Evolutionary conservation across 2,329 filamentous ascomycete genomes (phyloP).

Genomic region (Penicillium sp.): DNA sequence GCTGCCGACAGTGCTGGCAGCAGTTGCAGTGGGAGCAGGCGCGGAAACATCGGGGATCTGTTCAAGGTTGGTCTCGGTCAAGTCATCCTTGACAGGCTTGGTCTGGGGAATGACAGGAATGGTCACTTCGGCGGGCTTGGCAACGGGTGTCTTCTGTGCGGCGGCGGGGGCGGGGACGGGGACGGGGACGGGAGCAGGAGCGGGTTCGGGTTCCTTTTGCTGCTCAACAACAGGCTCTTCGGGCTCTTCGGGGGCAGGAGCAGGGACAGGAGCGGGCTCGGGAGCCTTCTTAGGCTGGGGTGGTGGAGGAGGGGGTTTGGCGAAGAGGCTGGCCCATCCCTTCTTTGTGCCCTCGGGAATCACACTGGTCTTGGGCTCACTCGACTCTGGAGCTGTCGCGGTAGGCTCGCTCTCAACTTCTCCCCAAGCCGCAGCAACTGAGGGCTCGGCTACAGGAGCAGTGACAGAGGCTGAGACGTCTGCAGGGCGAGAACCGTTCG

Average conservation of each 20-base stretch:
- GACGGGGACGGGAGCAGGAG: conserved; percentile 49
- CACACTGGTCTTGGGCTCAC: conserved; percentile 39
- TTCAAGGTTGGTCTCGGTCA: conserved; percentile 91
- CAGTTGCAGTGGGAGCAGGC: conserved; percentile 77
- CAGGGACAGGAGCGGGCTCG: conserved; percentile 28
- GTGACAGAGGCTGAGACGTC: conserved; percentile 25
- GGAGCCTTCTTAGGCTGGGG: conserved; percentile 55
- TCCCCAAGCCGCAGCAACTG: conserved; percentile 19
- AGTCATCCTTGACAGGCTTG: conserved; percentile 74
- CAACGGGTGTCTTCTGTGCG: conserved; percentile 38
- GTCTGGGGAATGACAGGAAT: conserved; percentile 45
- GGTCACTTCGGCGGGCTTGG: conserved; percentile 41
- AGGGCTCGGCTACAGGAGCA: conserved; percentile 22
- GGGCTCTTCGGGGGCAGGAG: conserved; percentile 30
- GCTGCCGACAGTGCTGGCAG: conserved; percentile 85
- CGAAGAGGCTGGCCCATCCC: conserved; percentile 75
- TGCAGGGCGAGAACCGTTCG: conserved; percentile 48
- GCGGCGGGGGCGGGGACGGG: conserved; percentile 41
- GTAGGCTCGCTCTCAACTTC: conserved; percentile 32
- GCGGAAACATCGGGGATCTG: conserved; percentile 81
- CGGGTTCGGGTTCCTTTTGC: conserved; percentile 51
- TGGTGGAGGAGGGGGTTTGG: conserved; percentile 60
- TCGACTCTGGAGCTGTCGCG: conserved; percentile 29
- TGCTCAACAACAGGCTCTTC: conserved; percentile 34
- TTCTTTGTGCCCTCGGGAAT: conserved; percentile 48